Percentiles rank a stretch among this genome's conserved stretches.
These are phyloP conservation scores for Stentor roeselii DNA, from an alignment of 73 alveolate species.

Conservation along the genomic window DNA sequence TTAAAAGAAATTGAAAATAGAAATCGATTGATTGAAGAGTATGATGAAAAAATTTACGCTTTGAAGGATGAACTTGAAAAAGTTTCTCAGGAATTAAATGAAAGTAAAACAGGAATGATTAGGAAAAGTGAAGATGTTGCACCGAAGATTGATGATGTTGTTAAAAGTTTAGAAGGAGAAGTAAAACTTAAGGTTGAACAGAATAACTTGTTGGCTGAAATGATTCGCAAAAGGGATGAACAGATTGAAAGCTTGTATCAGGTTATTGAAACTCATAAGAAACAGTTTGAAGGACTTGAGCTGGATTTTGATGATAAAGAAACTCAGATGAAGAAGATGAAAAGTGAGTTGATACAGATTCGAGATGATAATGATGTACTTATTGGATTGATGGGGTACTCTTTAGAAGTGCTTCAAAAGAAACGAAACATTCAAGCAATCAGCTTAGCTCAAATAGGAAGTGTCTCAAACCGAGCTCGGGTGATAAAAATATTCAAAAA, in stretches of 20 bases:
- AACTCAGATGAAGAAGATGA: background rate
- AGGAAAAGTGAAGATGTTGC: background rate
- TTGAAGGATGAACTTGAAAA: background rate
- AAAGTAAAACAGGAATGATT: background rate
- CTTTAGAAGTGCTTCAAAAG: background rate
- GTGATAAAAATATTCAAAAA: background rate
- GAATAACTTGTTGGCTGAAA: background rate
- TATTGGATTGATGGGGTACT: conserved; percentile 1
- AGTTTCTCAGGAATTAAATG: no score
- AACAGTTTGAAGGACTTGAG: background rate
- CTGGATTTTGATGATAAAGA: background rate
- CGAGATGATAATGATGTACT: background rate
- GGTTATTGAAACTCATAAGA: background rate
- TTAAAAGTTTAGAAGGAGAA: no score
- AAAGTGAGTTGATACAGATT: background rate
- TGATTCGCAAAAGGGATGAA: background rate
- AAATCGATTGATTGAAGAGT: background rate
- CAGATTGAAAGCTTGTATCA: background rate
- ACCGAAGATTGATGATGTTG: background rate
- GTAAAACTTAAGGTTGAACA: background rate
- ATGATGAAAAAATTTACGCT: background rate
- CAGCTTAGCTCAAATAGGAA: background rate
- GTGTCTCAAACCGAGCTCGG: background rate
- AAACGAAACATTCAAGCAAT: background rate
- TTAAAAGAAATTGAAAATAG: background rate